These are phyloP conservation scores for Marasmius sp. DNA, from an alignment of 1,284 basidiomycete genomes.

Conservation along the genomic window DNA sequence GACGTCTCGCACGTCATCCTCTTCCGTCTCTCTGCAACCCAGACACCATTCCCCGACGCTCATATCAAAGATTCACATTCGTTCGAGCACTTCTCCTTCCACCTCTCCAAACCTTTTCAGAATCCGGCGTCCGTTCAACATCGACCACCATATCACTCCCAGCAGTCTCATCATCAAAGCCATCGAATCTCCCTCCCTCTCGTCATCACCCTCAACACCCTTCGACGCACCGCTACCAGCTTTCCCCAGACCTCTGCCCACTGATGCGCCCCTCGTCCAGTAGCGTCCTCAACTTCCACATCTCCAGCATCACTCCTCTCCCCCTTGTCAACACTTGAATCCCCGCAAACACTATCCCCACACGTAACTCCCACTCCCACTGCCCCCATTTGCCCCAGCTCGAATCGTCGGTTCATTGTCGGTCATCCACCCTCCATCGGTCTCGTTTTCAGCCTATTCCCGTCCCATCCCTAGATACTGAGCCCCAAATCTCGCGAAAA, in stretches of 20 bases:
- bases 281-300: constrained; percentile 12
- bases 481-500: too few species aligned
- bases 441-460: too few species aligned
- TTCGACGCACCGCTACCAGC: constrained; percentile 14
- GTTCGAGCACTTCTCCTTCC: background rate
- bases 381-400: constrained; percentile 32
- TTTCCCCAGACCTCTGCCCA: too few species aligned
- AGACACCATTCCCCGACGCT: too few species aligned
- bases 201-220: constrained; percentile 17
- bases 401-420: constrained; percentile 79
- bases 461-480: too few species aligned
- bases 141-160: background rate
- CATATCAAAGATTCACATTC: background rate
- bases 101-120: background rate
- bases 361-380: constrained; percentile 20
- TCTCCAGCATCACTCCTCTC: constrained; percentile 14
- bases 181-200: constrained; percentile 13
- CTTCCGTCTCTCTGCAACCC: too few species aligned
- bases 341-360: constrained; percentile 13
- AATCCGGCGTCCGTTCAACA: background rate
- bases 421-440: constrained; percentile 53
- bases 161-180: background rate
- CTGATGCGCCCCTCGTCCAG: too few species aligned
- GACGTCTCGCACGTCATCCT: too few species aligned
- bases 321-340: constrained; percentile 20